These are phyloP conservation scores for Lavandula angustifolia DNA, from an alignment of 257 asterid genomes.

Conservation along the genomic window DNA sequence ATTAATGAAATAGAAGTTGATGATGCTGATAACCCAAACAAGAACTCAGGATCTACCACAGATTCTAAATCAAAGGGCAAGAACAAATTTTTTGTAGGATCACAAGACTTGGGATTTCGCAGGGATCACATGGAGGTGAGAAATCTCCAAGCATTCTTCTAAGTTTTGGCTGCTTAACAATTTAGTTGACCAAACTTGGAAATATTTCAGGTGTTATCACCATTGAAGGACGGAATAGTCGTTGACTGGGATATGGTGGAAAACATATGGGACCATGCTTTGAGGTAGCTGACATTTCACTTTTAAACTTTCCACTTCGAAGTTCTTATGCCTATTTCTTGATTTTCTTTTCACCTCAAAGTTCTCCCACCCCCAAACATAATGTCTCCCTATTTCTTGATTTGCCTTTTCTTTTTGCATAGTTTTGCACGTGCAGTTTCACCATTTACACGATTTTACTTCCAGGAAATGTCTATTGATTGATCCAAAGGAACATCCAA, in stretches of 20 bases:
- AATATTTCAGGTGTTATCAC: slow-evolving; percentile 66
- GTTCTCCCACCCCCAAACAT: neutral
- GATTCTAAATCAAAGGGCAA: slow-evolving; percentile 81
- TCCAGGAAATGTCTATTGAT: slow-evolving; percentile 84
- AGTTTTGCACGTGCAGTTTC: slow-evolving; percentile 9
- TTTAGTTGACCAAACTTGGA: slow-evolving; percentile 28
- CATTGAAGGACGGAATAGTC: slow-evolving; percentile 83
- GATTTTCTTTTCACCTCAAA: neutral
- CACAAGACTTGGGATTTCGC: slow-evolving; percentile 90
- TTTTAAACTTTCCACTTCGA: slow-evolving; percentile 8
- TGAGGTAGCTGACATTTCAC: slow-evolving; percentile 52
- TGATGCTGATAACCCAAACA: slow-evolving; percentile 64
- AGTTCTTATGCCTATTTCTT: slow-evolving; percentile 13
- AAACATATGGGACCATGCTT: slow-evolving; percentile 95
- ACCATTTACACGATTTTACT: slow-evolving; percentile 9
- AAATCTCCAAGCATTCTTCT: slow-evolving; percentile 20
- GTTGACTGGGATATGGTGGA: slow-evolving; percentile 98
- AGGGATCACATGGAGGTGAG: slow-evolving; percentile 93
- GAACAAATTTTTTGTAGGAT: slow-evolving; percentile 79
- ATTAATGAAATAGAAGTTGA: slow-evolving; percentile 92
- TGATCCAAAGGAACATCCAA: slow-evolving; percentile 99
- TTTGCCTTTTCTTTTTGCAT: neutral
- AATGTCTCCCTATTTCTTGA: neutral
- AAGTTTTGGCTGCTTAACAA: slow-evolving; percentile 26
- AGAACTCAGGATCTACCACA: slow-evolving; percentile 61